Evolutionary conservation across 2,329 filamentous ascomycete species (phyloP), one percentile per base, ranked within the genome.

Genomic region (Claviceps quebecensis): DNA sequence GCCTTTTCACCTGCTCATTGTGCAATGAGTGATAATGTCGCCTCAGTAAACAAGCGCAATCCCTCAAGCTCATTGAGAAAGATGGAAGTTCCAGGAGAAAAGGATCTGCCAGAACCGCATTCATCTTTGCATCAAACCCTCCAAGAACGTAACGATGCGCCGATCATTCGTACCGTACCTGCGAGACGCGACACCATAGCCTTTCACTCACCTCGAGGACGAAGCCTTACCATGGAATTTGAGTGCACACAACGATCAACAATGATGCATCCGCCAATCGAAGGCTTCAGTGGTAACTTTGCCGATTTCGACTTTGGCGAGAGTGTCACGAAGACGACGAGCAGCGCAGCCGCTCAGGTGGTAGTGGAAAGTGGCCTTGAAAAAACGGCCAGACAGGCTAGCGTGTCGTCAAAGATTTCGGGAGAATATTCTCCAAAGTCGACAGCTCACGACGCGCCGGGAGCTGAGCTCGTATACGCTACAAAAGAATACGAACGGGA

Each of bases 161-260:
- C 74, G 1, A 62, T 75, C 4, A 72, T 78, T 40, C 70, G 69
- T 37, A 71, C 71, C 44, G 71, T 76, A 0, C 56, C 60, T n/a
- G 73, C 75, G 3, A 74, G 72, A 59, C 72, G 75, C 36, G 74
- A 79, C 44, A 76, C 74, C 1, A 57, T 75, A 14, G 72, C 72
- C 0, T 69, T 74, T 19, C 67, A 68, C 54, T 66, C 69, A 0
- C 67, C 72, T 2, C 66, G 70, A 19, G 67, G 72, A 38, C 66
- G 67, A 45, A 79, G 76, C 56, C 65, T 77, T 50, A 69, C 71
- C 4, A 72, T 73, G 64, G 70, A 55, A 5, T 55, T 61, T n/a
- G 59, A 62, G 11, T 54, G 55, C 23, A 45, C 50, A n/a, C 54
- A 56, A 11, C 51, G 53, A 41, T 52, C 59, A 43, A 54, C 56